Base-by-base conservation (phyloP, 1,284 basidiomycete species). In the Pseudozyma thailandica region DNA sequence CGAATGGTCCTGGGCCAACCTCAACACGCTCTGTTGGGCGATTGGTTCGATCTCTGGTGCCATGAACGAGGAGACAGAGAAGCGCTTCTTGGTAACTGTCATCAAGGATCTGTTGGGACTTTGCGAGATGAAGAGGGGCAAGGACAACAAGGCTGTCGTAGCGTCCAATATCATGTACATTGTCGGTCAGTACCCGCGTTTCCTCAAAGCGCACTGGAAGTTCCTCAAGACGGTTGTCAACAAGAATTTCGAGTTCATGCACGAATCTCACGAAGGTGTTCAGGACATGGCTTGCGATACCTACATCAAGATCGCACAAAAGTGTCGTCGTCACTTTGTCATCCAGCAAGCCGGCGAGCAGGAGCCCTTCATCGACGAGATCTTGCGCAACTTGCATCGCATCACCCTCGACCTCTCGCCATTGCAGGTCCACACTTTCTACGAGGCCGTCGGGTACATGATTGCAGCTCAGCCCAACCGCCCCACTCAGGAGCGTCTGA, bases 161-260 rank as follows among this genome's bases (percentile, higher is more conserved):
- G 96, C 96, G 2, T 98, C 95, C 38, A 94, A 98, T 83, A 99
- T 99, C 86, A 99, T 99, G 96, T 99, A 99, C 85, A 99, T 98
- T 80, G 96, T 99, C 76, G 96, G 96, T 50, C 96, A 99, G 85
- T 99, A 99, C 83, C 96, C 96, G 49, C 90, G 96, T 30, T 99
- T 98, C 90, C 89, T 99, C 81, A 98, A 98, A 84, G 96, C 96
- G 21, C 96, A 99, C 84, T 99, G 96, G 96, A 98, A 98, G 86
- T 99, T 99, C 89, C 86, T 99, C 83, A 99, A 99, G 87, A 98
- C 96, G 4, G 96, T 99, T 48, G 96, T 98, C 72, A 98, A 98
- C 87, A 99, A 99, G 85, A 87, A 98, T 18, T 99, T 99, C 84
- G 96, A 99, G 84, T 99, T 99, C 84, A 98, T 98, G 94, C 96